Evolutionary conservation across 1,284 basidiomycete species (phyloP), one percentile per base, ranked within the genome.

Genomic region (Cryptococcus sp.): DNA sequence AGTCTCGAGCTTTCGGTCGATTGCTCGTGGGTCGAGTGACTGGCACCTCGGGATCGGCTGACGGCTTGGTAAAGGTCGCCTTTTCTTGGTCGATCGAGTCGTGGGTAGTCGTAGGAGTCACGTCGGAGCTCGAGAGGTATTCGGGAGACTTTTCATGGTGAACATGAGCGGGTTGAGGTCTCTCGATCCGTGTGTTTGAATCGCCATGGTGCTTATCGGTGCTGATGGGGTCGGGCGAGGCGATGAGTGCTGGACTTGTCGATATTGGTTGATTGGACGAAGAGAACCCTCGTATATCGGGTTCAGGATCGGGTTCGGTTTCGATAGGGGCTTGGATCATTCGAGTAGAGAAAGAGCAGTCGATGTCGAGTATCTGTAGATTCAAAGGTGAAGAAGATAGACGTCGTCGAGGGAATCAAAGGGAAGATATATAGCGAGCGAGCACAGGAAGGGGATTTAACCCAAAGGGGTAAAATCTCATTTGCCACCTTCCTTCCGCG

Each of bases 251-350:
- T 42, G 24, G 11, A 11, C 18, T n/a, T 12, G 11, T 32, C 28
- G 40, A 25, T 35, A 11, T 46, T 47, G 37, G 24, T 43, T 21
- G 39, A 34, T 35, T 43, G 32, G 46, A 43, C 52, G 50, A 47
- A 49, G 56, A 54, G 47, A 47, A 45, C 54, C 54, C 36, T 50
- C 57, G 43, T 57, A 61, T 58, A 59, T 61, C 59, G 23, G 59
- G 57, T 51, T 61, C 59, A 21, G 59, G 59, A 26, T 61, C 59
- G 28, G 49, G 43, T 19, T 58, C 57, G 25, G 47, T 16, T 35
- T 45, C 32, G 33, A 54, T 40, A 25, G 55, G 36, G 45, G 56
- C 25, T 45, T 43, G 45, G 38, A 52, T 52, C 59, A 61, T 61
- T 31, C 28, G 28, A 31, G 28, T 31, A 31, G 28, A n/a, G n/a